Conservation (phyloP, 257 asterid genomes). For the Solanum virginianum region DNA sequence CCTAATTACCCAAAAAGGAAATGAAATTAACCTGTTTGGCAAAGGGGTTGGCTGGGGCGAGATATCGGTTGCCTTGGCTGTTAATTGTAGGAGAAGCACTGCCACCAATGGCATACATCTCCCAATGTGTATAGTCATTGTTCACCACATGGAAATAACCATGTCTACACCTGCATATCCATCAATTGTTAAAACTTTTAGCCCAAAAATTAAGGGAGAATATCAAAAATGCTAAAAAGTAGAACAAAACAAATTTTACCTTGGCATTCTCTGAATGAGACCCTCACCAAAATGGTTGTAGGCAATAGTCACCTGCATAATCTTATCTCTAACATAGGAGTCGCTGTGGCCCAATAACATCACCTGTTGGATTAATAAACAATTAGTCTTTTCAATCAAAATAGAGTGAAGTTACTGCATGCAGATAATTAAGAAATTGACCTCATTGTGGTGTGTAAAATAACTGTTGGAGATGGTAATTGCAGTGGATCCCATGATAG, state of each 20-base stretch:
- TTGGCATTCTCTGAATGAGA: slow-evolving; percentile 45
- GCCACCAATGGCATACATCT: slow-evolving; percentile 95
- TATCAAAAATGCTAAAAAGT: neutral
- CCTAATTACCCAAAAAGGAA: neutral
- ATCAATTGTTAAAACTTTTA: neutral
- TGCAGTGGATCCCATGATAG: slow-evolving; percentile 82
- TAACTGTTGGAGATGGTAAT: slow-evolving; percentile 77
- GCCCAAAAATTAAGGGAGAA: neutral
- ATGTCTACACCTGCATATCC: slow-evolving; percentile 70
- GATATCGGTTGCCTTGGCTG: slow-evolving; percentile 87
- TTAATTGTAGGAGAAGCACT: slow-evolving; percentile 92
- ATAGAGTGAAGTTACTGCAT: neutral
- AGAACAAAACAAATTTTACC: slow-evolving; percentile 2
- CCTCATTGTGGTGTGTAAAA: slow-evolving; percentile 89
- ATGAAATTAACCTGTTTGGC: slow-evolving; percentile 57
- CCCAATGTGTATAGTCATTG: slow-evolving; percentile 91
- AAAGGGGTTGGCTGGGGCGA: slow-evolving; percentile 63
- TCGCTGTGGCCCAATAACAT: slow-evolving; percentile 48
- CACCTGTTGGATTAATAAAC: slow-evolving; percentile 16
- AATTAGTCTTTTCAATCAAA: neutral
- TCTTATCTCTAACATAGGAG: slow-evolving; percentile 24
- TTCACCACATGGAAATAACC: slow-evolving; percentile 90
- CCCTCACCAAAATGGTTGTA: slow-evolving; percentile 55
- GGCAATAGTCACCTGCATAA: slow-evolving; percentile 50
- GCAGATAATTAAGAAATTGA: neutral